Evolutionary conservation across 31 red algal species (phyloP), one percentile per base, ranked within the genome.

Genomic region (Bonnemaisonia californica): DNA sequence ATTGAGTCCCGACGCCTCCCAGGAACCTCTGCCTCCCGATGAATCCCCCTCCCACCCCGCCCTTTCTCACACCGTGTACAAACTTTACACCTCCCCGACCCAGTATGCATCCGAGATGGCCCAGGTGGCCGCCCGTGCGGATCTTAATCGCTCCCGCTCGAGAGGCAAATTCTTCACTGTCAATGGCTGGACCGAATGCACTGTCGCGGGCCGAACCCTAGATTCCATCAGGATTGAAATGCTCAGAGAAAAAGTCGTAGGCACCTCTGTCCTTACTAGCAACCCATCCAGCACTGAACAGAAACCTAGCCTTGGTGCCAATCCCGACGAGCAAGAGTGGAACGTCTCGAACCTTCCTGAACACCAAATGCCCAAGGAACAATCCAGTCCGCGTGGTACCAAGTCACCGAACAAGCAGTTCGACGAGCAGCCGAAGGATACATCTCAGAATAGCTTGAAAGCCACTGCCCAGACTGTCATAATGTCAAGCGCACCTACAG

Each of bases 181-280:
- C 48, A 89, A 89, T 28, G 85, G 75, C 47, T 89, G 85, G 85
- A 57, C 80, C 36, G 76, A 89, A 62, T 89, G 85, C 54, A 35
- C 21, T 26, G 85, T 89, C 41, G 51, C 55, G 27, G 76, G 55
- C 28, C 85, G 85, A 30, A 66, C 76, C 21, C 68, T 89, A 26
- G 66, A 42, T 39, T 56, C 66, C 40, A 28, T 89, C 3, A 73
- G 75, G 22, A 67, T 36, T 58, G 85, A 89, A 32, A 80, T 89
- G 74, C 66, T 89, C 3, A 41, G 85, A 22, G 76, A 77, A 32
- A 79, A 80, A 41, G 76, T 54, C 30, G 30, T 28, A 39, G 47
- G 40, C 8, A 24, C 82, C 4, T 21, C 71, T 3, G 41, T 33
- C 29, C 35, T 26, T 33, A 3, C 74, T 59, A 41, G 32, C n/a